Conservation (phyloP, 1,284 basidiomycete genomes). For the Cutaneotrichosporon cutaneum region DNA sequence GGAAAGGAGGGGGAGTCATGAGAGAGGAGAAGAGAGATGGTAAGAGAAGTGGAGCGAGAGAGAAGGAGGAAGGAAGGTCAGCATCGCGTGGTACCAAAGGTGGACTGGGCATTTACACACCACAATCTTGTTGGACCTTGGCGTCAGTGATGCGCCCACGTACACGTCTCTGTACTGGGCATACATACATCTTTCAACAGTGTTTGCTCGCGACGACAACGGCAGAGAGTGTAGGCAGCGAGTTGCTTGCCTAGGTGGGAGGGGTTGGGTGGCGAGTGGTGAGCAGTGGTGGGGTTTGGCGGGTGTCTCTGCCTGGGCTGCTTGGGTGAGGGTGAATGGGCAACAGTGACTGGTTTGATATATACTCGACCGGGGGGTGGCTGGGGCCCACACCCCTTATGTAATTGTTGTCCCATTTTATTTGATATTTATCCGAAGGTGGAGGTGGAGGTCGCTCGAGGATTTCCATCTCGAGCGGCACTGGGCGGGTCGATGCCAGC, state of each 20-base stretch:
- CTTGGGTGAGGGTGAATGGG: background rate
- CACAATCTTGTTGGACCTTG: constrained; percentile 55
- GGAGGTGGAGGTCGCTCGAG: constrained; percentile 10
- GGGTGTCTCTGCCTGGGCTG: background rate
- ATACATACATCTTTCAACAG: constrained; percentile 29
- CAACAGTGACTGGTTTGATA: constrained; percentile 7
- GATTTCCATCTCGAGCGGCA: constrained; percentile 19
- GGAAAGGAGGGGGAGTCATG: background rate
- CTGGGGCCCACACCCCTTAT: constrained; percentile 5
- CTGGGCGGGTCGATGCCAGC: background rate
- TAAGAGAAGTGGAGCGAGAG: background rate
- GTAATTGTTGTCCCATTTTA: background rate
- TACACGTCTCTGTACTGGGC: background rate
- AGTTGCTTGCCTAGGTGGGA: background rate
- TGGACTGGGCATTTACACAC: constrained; percentile 34
- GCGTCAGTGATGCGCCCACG: constrained; percentile 27
- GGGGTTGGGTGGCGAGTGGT: background rate
- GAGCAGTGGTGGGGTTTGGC: background rate
- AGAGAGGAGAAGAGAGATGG: background rate
- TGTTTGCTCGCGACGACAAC: background rate
- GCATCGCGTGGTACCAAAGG: background rate
- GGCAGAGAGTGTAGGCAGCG: background rate
- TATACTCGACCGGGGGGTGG: constrained; percentile 1
- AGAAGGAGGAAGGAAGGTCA: constrained; percentile 2
- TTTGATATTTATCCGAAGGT: constrained; percentile 1